Evolutionary conservation across 2,329 filamentous ascomycete species (phyloP), one percentile per base, ranked within the genome.

Genomic region (Trichoderma polysporum): DNA sequence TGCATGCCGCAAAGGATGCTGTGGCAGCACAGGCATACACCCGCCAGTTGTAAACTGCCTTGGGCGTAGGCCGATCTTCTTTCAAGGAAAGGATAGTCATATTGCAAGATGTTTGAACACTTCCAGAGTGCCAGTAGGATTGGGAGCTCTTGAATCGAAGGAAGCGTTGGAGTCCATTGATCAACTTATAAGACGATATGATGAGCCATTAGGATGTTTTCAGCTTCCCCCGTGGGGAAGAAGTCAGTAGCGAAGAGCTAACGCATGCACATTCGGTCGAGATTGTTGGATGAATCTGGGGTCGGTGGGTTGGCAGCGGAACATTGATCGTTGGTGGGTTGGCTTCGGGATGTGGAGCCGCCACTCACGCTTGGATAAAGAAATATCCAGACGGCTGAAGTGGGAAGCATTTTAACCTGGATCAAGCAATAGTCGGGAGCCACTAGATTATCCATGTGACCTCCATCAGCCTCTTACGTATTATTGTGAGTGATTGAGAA

Each of bases 11-110:
- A 56, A 64, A 64, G 15, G 61, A 64, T 47, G 61, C 61, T 10
- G 61, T 64, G 17, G 61, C 61, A 64, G 61, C 61, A 9, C 61
- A 64, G 8, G 27, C 61, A 47, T 64, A 64, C 15, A 56, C 61
- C 17, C 61, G 41, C 61, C 61, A 64, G 29, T 64, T 64, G 50
- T 64, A 64, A 25, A 64, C 61, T 6, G 50, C 37, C 37, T 64
- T 64, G 39, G 61, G 61, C 37, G 61, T 64, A 10, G 61, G 61
- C 61, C 61, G 61, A 33, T 64, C 61, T 41, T 64, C 61, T 41
- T 64, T 64, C 52, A 64, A 37, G 19, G 61, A 3, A 52, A 64
- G 50, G 25, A 64, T 25, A 29, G 37, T 47, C 61, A 64, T 64
- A 37, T 15, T 64, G 50, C 12, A 54, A 54, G 19, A 47, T 47